Percentiles rank a stretch among this genome's conserved stretches.
Evolutionary conservation across 108 stramenopile species (phyloP).

Genomic region (Skeletonema marinoi): DNA sequence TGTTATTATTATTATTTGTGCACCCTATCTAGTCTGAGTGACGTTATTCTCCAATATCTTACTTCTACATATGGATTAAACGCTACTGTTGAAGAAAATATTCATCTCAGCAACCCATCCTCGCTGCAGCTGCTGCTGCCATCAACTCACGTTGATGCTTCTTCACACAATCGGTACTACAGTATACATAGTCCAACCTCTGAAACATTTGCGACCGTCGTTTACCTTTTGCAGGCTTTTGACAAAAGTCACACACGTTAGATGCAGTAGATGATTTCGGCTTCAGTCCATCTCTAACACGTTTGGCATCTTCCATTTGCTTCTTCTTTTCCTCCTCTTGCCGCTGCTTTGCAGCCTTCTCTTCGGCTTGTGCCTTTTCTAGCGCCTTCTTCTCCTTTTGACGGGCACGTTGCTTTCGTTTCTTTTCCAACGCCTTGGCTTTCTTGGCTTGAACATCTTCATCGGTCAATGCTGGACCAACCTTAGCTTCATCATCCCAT

Average conservation of each 20-base stretch:
- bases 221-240: conserved; percentile 59
- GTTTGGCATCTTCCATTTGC: conserved; percentile 52
- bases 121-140: conserved; percentile 80
- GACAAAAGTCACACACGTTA: conserved; percentile 84
- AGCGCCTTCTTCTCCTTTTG: conserved; percentile 77
- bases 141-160: conserved; percentile 89
- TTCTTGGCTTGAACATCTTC: conserved; percentile 59
- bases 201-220: conserved; percentile 72
- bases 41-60: no score
- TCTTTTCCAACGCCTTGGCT: conserved; percentile 85
- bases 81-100: no score
- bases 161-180: conserved; percentile 82
- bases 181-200: conserved; percentile 82
- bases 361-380: conserved; percentile 52
- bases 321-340: conserved; percentile 28
- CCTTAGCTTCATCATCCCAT: conserved; percentile 77
- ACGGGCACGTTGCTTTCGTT: conserved; percentile 70
- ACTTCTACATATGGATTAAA: no score
- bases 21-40: no score
- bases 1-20: no score
- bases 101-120: conserved; percentile 28
- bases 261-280: conserved; percentile 45
- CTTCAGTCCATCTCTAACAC: conserved; percentile 44
- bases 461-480: conserved; percentile 72
- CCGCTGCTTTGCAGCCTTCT: conserved; percentile 36